Conservation (phyloP, 2,329 filamentous ascomycete genomes). For the Diaporthe helianthi region DNA sequence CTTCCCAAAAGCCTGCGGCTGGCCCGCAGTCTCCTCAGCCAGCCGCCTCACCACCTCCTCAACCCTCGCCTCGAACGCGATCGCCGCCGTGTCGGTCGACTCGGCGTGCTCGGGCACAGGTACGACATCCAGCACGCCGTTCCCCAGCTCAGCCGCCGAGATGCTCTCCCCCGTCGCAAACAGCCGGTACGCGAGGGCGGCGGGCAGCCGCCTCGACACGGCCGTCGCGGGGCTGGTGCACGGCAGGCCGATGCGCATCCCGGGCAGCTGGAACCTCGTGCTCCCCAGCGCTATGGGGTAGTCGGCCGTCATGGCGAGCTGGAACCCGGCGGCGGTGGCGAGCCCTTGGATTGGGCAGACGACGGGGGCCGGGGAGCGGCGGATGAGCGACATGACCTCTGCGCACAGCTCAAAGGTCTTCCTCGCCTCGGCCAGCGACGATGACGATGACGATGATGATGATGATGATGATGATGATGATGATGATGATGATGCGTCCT, state of each 20-base stretch:
- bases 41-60: constrained; percentile 38
- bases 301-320: constrained; percentile 45
- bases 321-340: constrained; percentile 44
- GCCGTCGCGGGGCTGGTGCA: constrained; percentile 43
- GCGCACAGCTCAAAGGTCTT: constrained; percentile 42
- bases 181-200: constrained; percentile 41
- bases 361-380: constrained; percentile 42
- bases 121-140: constrained; percentile 40
- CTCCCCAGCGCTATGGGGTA: constrained; percentile 38
- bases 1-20: constrained; percentile 45
- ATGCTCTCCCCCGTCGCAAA: constrained; percentile 42
- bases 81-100: constrained; percentile 34
- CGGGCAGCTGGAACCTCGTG: constrained; percentile 39
- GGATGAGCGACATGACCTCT: constrained; percentile 44
- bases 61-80: constrained; percentile 39
- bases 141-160: constrained; percentile 37
- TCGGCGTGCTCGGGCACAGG: constrained; percentile 31
- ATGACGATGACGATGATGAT: not conserved
- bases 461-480: not conserved
- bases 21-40: constrained; percentile 36
- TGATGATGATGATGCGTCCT: not conserved
- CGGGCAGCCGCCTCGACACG: constrained; percentile 40
- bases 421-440: constrained; percentile 31
- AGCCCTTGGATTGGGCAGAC: constrained; percentile 43
- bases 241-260: constrained; percentile 42